Conservation (phyloP, 306 rosid genomes). For the Gastrolobium bilobum region DNA sequence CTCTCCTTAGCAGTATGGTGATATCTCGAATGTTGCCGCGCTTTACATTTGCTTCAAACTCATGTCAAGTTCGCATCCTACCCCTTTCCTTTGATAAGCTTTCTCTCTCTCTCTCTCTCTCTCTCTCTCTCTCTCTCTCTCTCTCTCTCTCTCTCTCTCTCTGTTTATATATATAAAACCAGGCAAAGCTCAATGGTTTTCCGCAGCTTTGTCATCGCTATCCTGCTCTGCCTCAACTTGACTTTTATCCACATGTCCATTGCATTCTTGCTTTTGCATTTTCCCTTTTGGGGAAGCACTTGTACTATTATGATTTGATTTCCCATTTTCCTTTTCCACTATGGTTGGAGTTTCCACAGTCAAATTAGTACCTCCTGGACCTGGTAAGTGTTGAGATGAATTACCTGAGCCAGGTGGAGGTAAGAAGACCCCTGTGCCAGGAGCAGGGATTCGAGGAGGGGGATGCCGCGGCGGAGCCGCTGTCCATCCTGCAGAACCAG, state of each 20-base stretch:
- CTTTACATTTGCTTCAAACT: constrained; percentile 86
- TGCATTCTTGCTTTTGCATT: constrained; percentile 66
- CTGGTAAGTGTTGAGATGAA: constrained; percentile 59
- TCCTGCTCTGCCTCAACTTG: constrained; percentile 58
- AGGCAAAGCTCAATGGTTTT: constrained; percentile 52
- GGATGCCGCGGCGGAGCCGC: constrained; percentile 84
- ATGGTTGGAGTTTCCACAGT: constrained; percentile 56
- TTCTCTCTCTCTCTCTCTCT: constrained; percentile 37
- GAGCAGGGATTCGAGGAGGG: constrained; percentile 72
- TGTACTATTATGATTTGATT: constrained; percentile 49
- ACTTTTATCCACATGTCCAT: constrained; percentile 64
- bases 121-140: constrained; percentile 27
- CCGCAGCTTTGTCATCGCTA: constrained; percentile 52
- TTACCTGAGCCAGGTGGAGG: constrained; percentile 90
- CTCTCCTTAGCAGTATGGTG: constrained; percentile 55
- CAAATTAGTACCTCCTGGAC: constrained; percentile 34
- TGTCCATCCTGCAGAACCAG: constrained; percentile 78
- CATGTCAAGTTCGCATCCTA: constrained; percentile 62
- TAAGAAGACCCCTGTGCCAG: constrained; percentile 97
- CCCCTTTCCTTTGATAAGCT: constrained; percentile 42
- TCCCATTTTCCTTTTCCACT: constrained; percentile 69
- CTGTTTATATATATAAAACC: constrained; percentile 46
- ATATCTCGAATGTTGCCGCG: constrained; percentile 67
- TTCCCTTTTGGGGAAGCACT: constrained; percentile 60
- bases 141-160: constrained; percentile 34